Evolutionary conservation across 495 filamentous ascomycete genomes (phyloP), one percentile per base, ranked within the genome.

Genomic region (Trichoderma orchidacearum): DNA sequence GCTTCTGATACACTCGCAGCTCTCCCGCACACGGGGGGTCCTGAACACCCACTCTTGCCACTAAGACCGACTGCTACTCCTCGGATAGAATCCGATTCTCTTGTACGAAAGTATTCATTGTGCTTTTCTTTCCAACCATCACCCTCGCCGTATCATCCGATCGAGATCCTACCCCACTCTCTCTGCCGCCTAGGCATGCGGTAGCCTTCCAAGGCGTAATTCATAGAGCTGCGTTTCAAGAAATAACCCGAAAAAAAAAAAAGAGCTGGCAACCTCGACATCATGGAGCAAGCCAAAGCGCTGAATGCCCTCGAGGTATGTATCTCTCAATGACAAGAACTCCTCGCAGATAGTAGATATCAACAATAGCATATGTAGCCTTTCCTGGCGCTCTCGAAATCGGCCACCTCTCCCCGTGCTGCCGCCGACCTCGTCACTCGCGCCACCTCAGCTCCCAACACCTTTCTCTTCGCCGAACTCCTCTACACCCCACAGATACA

Each of bases 391-490:
- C 87, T 96, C 56, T 84, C 87, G 60, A 91, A 87, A 66, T 88
- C 89, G 30, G 89, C 90, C 36, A 85, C 81, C 5, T 87, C 89
- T 0, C 87, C 89, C 23, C 84, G 87, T 52, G 87, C 90, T 51
- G 85, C 90, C 23, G 84, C 89, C 54, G 89, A 96, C 63, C 80
- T 99, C 9, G 80, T 97, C 62, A 80, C 79, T 18, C 89, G 90
- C 72, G 93, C 90, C 28, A 97, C 90, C 41, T 87, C 89, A 18
- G 83, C 80, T 52, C 82, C 88, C 9, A 87, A 95, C 66, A 92
- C 89, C 64, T 97, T 85, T 70, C 83, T 97, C 74, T 99, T 99
- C 75, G 82, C 87, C 52, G 93, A 97, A 75, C 84, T 99, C 0
- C 83, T 99, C 8, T 79, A 87, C 60, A 82, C 82, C 2, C 85